These are phyloP conservation scores for Sequoia sempervirens DNA, from an alignment of 75 land plant species.

Conservation along the genomic window DNA sequence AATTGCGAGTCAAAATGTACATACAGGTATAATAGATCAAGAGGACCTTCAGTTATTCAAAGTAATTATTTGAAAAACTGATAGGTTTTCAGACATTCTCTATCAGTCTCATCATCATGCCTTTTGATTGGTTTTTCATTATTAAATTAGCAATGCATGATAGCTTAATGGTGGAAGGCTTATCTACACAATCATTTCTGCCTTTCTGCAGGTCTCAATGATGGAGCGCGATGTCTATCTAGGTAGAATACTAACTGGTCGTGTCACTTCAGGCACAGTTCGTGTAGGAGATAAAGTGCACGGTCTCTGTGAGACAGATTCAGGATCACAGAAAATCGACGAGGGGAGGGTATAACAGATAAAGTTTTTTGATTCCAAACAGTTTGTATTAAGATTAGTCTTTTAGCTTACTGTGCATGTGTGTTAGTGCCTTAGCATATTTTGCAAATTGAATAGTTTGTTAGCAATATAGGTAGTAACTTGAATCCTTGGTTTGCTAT, in stretches of 20 bases:
- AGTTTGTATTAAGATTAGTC: not conserved
- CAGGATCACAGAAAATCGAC: slow-evolving; percentile 62
- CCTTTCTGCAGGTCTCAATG: slow-evolving; percentile 81
- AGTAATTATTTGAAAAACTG: not conserved
- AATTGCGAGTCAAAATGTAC: not conserved
- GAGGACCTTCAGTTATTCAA: not conserved
- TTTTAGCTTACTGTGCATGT: not conserved
- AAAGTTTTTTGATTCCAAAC: not conserved
- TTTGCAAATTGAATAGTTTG: not conserved
- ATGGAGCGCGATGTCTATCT: slow-evolving; percentile 93
- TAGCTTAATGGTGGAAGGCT: not conserved
- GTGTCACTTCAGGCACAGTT: slow-evolving; percentile 77
- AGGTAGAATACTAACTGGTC: slow-evolving; percentile 94
- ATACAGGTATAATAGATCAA: not conserved
- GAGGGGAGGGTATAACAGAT: slow-evolving; percentile 76
- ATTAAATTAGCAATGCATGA: not conserved
- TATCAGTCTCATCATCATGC: not conserved
- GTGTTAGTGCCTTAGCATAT: not conserved
- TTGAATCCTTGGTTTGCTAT: not conserved
- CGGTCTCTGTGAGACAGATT: slow-evolving; percentile 63
- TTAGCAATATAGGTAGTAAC: not conserved
- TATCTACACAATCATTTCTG: not conserved
- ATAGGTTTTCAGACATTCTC: not conserved
- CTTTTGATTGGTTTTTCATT: not conserved
- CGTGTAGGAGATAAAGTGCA: slow-evolving; percentile 87